Conservation (phyloP, 176 grass and related monocot species). For the Elymus sibiricus region DNA sequence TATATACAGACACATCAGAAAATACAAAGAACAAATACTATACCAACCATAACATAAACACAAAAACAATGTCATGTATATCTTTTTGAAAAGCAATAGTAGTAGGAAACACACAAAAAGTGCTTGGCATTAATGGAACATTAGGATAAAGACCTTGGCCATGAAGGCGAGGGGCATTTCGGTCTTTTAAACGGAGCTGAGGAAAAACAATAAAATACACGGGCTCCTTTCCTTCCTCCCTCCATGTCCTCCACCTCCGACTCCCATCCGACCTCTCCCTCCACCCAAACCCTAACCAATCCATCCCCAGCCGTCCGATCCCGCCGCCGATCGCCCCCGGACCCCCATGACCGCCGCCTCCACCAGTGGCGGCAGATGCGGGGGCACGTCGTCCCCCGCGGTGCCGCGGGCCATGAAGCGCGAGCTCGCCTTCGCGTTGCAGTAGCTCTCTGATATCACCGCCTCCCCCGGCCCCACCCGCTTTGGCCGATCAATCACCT, state of each 20-base stretch:
- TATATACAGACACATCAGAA: no score
- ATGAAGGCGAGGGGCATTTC: not conserved
- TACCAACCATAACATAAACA: not conserved
- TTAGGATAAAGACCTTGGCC: not conserved
- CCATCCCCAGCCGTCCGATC: not conserved
- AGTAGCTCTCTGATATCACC: not conserved
- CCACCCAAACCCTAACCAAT: not conserved
- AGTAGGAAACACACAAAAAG: no score
- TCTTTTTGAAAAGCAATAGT: no score
- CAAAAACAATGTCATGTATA: no score
- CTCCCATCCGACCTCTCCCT: not conserved
- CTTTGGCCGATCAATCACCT: slow-evolving; percentile 30
- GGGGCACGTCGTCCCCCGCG: not conserved
- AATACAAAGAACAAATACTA: no score
- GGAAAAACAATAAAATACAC: not conserved
- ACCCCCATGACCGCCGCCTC: slow-evolving; percentile 26
- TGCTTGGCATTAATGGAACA: no score
- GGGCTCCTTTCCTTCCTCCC: not conserved
- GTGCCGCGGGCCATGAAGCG: slow-evolving; percentile 32
- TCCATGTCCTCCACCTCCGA: not conserved
- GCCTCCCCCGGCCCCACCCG: slow-evolving; percentile 46
- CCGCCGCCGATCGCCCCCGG: no score
- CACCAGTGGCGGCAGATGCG: not conserved
- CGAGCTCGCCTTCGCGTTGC: not conserved
- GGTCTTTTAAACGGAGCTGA: not conserved